Evolutionary conservation across 2,329 filamentous ascomycete genomes (phyloP).

Genomic region (Aspergillus udagawae): DNA sequence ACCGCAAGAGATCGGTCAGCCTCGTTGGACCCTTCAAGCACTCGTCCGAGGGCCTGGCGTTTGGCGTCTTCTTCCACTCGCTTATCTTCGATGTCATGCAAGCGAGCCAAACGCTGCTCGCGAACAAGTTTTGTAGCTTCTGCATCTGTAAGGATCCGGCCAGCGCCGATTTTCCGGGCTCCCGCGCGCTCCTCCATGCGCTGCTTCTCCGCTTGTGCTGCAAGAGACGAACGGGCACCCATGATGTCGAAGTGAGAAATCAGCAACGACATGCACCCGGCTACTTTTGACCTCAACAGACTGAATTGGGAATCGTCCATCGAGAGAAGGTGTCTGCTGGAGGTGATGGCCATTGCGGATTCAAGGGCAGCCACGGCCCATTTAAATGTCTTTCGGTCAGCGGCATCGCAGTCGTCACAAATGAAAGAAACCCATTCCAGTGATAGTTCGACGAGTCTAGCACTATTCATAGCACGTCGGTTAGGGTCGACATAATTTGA

Average conservation of each 20-base stretch:
- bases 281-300: slow-evolving; percentile 78
- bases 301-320: slow-evolving; percentile 86
- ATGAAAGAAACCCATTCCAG: slow-evolving; percentile 98
- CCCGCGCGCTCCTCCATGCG: slow-evolving; percentile 76
- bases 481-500: slow-evolving; percentile 95
- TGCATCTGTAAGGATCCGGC: slow-evolving; percentile 71
- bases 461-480: slow-evolving; percentile 91
- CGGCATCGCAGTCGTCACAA: slow-evolving; percentile 91
- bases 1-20: slow-evolving; percentile 92
- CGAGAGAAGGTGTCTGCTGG: slow-evolving; percentile 86
- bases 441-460: slow-evolving; percentile 87
- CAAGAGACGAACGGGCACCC: slow-evolving; percentile 88
- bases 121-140: slow-evolving; percentile 73
- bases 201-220: slow-evolving; percentile 90
- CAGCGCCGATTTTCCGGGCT: slow-evolving; percentile 73
- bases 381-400: slow-evolving; percentile 91
- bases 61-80: slow-evolving; percentile 78
- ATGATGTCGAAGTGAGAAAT: slow-evolving; percentile 99
- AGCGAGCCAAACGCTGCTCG: slow-evolving; percentile 68
- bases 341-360: slow-evolving; percentile 96
- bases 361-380: slow-evolving; percentile 96
- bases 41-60: slow-evolving; percentile 80
- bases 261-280: slow-evolving; percentile 92
- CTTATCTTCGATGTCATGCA: slow-evolving; percentile 71
- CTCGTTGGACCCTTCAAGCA: slow-evolving; percentile 91